Evolutionary conservation across 768 basidiomycete species (phyloP), one percentile per base, ranked within the genome.

Genomic region (Tricholoma matsutake): DNA sequence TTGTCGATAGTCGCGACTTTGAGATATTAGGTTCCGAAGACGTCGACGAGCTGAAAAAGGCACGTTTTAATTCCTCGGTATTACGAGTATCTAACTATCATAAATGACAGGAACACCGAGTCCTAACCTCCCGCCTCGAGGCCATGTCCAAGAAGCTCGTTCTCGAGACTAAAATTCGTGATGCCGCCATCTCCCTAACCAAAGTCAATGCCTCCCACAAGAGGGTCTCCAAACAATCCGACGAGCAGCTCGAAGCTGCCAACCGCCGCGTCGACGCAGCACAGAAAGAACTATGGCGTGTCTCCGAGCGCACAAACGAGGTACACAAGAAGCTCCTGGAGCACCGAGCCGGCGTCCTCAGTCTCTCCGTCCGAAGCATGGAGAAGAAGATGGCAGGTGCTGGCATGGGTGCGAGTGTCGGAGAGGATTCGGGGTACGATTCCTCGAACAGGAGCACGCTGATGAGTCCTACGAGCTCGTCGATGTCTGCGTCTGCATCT

Each of bases 1-100:
- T 92, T 43, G 87, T 98, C n/a, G 94, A 98, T 68, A 92, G 92
- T 67, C 86, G 90, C 31, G 85, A 86, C 49, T 92, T 85, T 69
- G 86, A 88, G 57, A 87, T 97, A 20, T 78, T 96, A 47, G 84
- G 81, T 43, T 79, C 72, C 8, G 78, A 78, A 65, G 79, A 82
- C 61, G 78, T 83, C 20, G 83, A 82, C 57, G 79, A 79, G 39
- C 71, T 82, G 51, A 81, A 80, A 73, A 83, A 82, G 77, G 83
- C 79, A 60, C 18, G 72, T 72, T 1, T 25, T 3, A 1, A 25
- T 1, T 25, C 22, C 22, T 25, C 22, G 22, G 22, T 62, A 31
- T 62, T 58, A 32, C 61, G 54, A 45, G 57, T 66, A 67, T 45
- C 63, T 20, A 22, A 7, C 39, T 52, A 56, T 37, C 53, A 5